phyloP scores from a whole-genome alignment of 179 eudicot species.

The Beta macrorhiza region DNA sequence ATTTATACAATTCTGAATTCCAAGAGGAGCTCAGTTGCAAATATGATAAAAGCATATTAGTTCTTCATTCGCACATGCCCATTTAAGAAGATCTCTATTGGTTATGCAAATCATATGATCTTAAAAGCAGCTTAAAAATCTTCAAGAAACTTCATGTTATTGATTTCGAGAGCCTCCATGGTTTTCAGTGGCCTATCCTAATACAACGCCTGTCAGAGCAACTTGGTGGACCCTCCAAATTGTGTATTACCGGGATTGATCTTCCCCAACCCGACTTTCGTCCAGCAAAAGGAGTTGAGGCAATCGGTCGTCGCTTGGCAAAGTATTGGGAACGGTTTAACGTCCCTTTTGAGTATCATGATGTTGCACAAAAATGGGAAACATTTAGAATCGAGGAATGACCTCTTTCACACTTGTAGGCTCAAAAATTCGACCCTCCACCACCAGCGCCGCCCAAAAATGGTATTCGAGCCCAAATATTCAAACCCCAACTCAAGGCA shows the following conservation, averaged over 20 bases:
- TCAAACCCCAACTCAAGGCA: too few species aligned
- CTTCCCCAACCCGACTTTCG: conserved; percentile 71
- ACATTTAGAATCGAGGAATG: conserved; percentile 45
- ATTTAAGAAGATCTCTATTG: conserved; percentile 47
- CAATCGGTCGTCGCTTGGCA: conserved; percentile 60
- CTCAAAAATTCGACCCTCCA: too few species aligned
- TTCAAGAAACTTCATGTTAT: conserved; percentile 54
- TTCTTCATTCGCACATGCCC: conserved; percentile 57
- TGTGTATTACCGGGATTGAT: conserved; percentile 68
- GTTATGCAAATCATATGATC: conserved; percentile 46
- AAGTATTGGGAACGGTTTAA: conserved; percentile 55
- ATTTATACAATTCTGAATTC: conserved; percentile 40
- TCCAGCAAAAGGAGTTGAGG: conserved; percentile 64
- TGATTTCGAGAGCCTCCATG: conserved; percentile 70
- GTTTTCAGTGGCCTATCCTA: conserved; percentile 77
- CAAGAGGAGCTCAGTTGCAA: conserved; percentile 18
- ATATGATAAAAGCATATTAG: conserved; percentile 48
- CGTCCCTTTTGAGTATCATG: conserved; percentile 55
- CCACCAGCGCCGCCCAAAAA: too few species aligned
- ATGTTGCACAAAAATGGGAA: conserved; percentile 70
- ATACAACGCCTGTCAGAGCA: conserved; percentile 50
- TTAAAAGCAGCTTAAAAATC: conserved; percentile 31
- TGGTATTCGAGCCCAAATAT: too few species aligned
- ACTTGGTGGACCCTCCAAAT: conserved; percentile 58
- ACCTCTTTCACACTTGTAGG: neutral